phyloP scores from a whole-genome alignment of 2,329 filamentous ascomycete genomes.

The Fusarium sp. region DNA sequence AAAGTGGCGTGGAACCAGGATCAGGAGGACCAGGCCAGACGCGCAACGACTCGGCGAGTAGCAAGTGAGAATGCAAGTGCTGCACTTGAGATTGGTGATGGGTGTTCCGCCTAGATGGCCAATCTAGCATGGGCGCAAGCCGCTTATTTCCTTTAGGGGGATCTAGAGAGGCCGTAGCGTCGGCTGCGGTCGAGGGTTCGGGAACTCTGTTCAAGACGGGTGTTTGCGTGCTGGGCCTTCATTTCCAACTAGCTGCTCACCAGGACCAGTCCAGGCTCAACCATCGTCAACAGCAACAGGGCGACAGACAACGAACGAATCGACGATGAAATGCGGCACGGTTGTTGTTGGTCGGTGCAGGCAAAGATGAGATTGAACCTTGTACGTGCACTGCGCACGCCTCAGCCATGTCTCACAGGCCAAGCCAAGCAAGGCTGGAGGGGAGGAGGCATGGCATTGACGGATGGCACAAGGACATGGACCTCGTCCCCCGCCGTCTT shows the following conservation, averaged over 20 bases:
- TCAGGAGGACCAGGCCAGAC: slow-evolving; percentile 28
- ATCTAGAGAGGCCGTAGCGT: slow-evolving; percentile 23
- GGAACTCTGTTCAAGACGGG: slow-evolving; percentile 27
- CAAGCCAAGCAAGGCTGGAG: slow-evolving; percentile 17
- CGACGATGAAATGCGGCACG: slow-evolving; percentile 8
- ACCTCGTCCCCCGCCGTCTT: slow-evolving; percentile 19
- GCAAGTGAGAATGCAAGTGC: slow-evolving; percentile 37
- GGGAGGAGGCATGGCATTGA: slow-evolving; percentile 25
- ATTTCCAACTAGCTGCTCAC: slow-evolving; percentile 30
- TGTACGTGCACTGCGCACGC: slow-evolving; percentile 21
- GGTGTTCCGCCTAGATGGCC: slow-evolving; percentile 31
- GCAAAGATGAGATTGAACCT: slow-evolving; percentile 22
- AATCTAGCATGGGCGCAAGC: slow-evolving; percentile 33
- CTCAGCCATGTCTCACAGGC: slow-evolving; percentile 39
- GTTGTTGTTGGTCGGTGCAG: slow-evolving; percentile 11
- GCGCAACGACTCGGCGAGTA: slow-evolving; percentile 36
- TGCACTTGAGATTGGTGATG: slow-evolving; percentile 45
- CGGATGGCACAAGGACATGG: slow-evolving; percentile 22
- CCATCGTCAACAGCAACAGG: slow-evolving; percentile 10
- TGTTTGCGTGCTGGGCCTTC: slow-evolving; percentile 33
- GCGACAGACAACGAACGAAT: slow-evolving; percentile 10
- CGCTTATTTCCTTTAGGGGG: slow-evolving; percentile 33
- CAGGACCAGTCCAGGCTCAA: slow-evolving; percentile 33
- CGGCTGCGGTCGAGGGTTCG: slow-evolving; percentile 13
- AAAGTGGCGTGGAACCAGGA: slow-evolving; percentile 22